Evolutionary conservation across 208 protist species (phyloP).

Genomic region (Histomonas meleagridis): DNA sequence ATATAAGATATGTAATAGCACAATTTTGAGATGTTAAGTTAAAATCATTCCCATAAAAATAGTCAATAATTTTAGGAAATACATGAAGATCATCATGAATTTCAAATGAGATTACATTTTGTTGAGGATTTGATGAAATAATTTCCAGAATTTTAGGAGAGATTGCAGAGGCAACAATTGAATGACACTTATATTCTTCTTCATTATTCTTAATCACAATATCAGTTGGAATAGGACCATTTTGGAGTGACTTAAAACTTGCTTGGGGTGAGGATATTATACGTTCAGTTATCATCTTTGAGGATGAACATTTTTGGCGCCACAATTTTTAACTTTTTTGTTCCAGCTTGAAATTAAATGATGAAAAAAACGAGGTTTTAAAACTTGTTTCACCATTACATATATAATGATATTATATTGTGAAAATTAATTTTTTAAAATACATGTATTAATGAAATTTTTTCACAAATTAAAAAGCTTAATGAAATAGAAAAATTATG

Average conservation of each 20-base stretch:
- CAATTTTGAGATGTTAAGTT: not conserved
- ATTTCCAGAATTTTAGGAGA: not conserved
- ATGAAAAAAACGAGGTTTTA: too few species aligned
- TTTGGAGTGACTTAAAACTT: not conserved
- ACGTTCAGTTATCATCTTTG: not conserved
- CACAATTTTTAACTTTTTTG: too few species aligned
- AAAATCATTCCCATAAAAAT: constrained; percentile 15
- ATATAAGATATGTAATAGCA: not conserved
- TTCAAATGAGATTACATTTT: not conserved
- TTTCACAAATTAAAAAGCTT: too few species aligned
- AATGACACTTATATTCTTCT: not conserved
- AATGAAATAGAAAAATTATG: too few species aligned
- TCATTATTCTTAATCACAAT: not conserved
- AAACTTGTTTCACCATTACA: too few species aligned
- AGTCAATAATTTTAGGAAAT: not conserved
- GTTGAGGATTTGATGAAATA: not conserved
- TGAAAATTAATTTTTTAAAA: too few species aligned
- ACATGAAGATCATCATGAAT: not conserved
- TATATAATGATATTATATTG: too few species aligned
- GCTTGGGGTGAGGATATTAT: not conserved
- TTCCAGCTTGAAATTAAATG: too few species aligned
- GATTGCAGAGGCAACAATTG: not conserved
- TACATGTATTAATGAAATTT: too few species aligned
- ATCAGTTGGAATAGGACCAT: not conserved
- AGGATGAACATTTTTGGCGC: too few species aligned